These are phyloP conservation scores for Fraxinus latifolia DNA, from an alignment of 305 asterid species.

Conservation along the genomic window DNA sequence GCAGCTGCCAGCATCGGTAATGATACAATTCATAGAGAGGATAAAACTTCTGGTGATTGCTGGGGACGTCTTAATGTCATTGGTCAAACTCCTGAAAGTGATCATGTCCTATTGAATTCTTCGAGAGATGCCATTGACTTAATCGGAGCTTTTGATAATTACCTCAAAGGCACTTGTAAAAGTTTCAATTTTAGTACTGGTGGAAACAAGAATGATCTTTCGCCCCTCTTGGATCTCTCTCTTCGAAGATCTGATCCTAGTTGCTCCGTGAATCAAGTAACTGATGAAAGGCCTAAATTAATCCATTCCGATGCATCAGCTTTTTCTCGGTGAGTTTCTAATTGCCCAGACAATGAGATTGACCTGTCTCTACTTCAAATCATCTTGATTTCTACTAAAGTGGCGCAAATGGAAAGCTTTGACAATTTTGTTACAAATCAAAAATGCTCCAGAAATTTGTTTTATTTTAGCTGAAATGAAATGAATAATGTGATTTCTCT, in stretches of 20 bases:
- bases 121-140: constrained; percentile 65
- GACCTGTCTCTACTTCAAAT: not conserved
- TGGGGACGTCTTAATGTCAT: constrained; percentile 27
- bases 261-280: constrained; percentile 44
- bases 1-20: constrained; percentile 25
- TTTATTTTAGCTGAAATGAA: not conserved
- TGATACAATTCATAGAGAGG: constrained; percentile 30
- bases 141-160: constrained; percentile 72
- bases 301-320: constrained; percentile 91
- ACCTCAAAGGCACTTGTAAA: constrained; percentile 35
- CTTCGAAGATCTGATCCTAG: constrained; percentile 56
- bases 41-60: constrained; percentile 25
- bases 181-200: constrained; percentile 32
- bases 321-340: constrained; percentile 73
- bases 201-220: constrained; percentile 45
- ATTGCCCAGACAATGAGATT: not conserved
- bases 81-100: constrained; percentile 28
- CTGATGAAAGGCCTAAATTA: constrained; percentile 47
- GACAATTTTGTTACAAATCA: not conserved
- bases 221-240: constrained; percentile 68
- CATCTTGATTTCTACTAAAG: not conserved
- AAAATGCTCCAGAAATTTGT: not conserved
- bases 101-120: constrained; percentile 29
- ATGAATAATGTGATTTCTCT: not conserved
- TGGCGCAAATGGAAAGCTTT: not conserved